Base-by-base conservation (phyloP, 805 yeast genomes). In the Spathaspora girioi region DNA sequence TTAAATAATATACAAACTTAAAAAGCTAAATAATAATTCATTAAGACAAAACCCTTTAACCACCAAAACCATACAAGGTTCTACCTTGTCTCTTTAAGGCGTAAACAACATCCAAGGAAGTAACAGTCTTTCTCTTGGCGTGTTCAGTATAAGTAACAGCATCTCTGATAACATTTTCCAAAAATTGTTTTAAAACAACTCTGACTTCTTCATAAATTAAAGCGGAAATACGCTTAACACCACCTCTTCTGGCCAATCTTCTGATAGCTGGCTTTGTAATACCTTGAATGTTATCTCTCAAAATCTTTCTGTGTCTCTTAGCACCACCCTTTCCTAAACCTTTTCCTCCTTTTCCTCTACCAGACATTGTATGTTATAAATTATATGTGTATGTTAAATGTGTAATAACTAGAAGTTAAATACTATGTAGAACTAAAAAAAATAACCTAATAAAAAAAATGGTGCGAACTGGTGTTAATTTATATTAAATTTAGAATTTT, bases 281-380 rank as follows among this genome's bases (percentile, higher is more conserved):
- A 83, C 99, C 99, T 81, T 92, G 97, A 65, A 94, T 93, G 93
- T 93, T 94, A 78, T 94, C 99, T 84, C 98, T 92, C 63, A 92
- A 83, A 79, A 93, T 89, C 89, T 92, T 92, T 86, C 98, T 90
- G 91, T 93, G 99, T 80, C 99, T 91, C 87, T 93, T 93, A 69
- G 99, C 99, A 82, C 99, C 99, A 81, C 97, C 98, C 82, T 94
- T 94, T 72, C 99, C 99, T 69, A 94, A 84, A 81, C 99, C 99
- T 89, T 94, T 94, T 73, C 98, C 99, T 74, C 98, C 98, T 90
- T 94, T 93, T 72, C 99, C 99, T 85, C 97, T 92, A 77, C 98
- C 97, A 75, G 97, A 90, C 97, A 91, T 91, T 73, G 60, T 80
- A 62, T 47, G 48, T 57, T 61, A 56, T 59, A 38, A 43, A 49